Conservation (phyloP, 169 alveolate species). For the Plasmodium gallinaceum region DNA sequence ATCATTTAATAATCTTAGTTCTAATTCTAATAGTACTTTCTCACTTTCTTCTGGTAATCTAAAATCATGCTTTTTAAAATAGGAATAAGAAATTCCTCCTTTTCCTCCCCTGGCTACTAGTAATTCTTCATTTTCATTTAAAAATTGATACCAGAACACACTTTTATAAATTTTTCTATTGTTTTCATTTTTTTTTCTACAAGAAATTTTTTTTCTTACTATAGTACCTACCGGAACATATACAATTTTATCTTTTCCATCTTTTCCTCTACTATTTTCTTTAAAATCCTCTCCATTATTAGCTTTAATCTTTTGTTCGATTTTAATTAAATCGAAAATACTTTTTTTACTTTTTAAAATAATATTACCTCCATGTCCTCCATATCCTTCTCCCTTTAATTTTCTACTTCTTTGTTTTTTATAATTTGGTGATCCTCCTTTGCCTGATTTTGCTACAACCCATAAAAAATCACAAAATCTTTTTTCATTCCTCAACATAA, state of each 20-base stretch:
- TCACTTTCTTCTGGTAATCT: conserved; percentile 87
- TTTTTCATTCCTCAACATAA: conserved; percentile 81
- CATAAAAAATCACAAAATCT: conserved; percentile 85
- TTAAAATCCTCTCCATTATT: conserved; percentile 83
- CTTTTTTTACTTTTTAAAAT: conserved; percentile 81
- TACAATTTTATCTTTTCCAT: conserved; percentile 78
- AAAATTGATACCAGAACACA: conserved; percentile 81
- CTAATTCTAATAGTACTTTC: conserved; percentile 79
- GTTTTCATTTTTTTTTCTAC: conserved; percentile 71
- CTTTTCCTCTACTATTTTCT: conserved; percentile 87
- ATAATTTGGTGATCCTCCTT: conserved; percentile 85
- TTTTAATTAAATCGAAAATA: conserved; percentile 82
- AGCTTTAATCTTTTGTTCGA: conserved; percentile 82
- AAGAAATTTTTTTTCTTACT: conserved; percentile 83
- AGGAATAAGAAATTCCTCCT: conserved; percentile 87
- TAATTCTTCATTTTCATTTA: conserved; percentile 77
- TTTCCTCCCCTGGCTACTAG: conserved; percentile 87
- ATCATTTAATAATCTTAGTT: conserved; percentile 84
- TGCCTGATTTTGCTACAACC: conserved; percentile 82
- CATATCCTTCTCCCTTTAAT: conserved; percentile 87
- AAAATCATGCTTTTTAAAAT: conserved; percentile 86
- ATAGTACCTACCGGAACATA: conserved; percentile 86
- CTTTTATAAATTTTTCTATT: conserved; percentile 67
- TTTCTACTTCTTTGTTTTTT: conserved; percentile 79
- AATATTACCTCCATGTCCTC: conserved; percentile 88